Evolutionary conservation across 2,329 filamentous ascomycete species (phyloP), one percentile per base, ranked within the genome.

Genomic region (Pseudopyrenochaeta lycopersici): DNA sequence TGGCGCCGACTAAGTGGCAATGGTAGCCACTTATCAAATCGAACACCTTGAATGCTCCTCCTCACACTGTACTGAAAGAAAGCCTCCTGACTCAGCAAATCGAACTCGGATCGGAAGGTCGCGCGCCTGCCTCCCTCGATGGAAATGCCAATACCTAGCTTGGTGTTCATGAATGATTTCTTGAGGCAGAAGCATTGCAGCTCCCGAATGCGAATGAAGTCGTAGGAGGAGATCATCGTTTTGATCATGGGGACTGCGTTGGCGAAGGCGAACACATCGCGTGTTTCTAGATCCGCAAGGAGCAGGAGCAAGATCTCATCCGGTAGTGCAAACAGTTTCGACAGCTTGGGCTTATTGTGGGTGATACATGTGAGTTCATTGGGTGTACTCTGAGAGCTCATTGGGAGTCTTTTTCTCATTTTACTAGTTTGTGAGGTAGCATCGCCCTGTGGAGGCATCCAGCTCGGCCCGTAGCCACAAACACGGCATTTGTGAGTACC

Each of bases 161-260:
- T 76, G 2, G 67, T 63, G 1, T 70, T 51, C 29, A 65, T 57
- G 61, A 78, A 79, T 15, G 66, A 72, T 49, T 76, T 67, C 65
- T 82, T 82, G 30, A 81, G 67, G 38, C 71, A 74, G 59, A 81
- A 83, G 60, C 80, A 83, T 46, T 80, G 76, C 4, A 82, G 64
- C 61, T 83, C 80, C 11, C 79, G 76, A 40, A 73, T 71, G 3
- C 77, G 75, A 30, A 81, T 68, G 45, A 71, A 67, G 49, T 68
- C 66, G 46, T 63, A 79, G 1, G 68, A 64, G 11, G 60, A 50
- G 10, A 81, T 61, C 33, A 80, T 52, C 1, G 55, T 35, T 18
- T 72, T 71, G 18, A 81, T 62, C 14, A 72, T 64, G 1, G 71
- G 64, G 63, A 77, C 76, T 6, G 77, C 76, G 14, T 70, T 64